Conservation (phyloP, 441 rosid species). For the Adansonia gregorii region DNA sequence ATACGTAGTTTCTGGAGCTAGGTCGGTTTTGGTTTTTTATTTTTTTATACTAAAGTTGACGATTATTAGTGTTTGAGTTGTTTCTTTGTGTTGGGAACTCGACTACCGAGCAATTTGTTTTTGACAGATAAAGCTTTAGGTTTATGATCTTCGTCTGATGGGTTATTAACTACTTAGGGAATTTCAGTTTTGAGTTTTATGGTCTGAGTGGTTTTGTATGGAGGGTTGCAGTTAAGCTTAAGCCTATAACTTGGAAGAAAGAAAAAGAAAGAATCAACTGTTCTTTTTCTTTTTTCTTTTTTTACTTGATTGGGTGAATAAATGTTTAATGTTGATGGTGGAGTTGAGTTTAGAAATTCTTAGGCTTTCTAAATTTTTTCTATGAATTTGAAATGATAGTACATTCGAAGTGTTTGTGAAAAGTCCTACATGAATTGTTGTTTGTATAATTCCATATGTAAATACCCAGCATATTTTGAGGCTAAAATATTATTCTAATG, state of each 20-base stretch:
- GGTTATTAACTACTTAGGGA: background rate
- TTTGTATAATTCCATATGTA: background rate
- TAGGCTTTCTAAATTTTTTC: background rate
- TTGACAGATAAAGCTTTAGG: background rate
- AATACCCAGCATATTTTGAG: background rate
- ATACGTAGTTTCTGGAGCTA: constrained; percentile 3
- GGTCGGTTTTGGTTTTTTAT: background rate
- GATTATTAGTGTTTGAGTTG: no score
- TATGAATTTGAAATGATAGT: background rate
- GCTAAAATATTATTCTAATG: background rate
- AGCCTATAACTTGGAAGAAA: background rate
- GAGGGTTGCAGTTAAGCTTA: background rate
- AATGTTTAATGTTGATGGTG: background rate
- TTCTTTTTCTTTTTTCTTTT: background rate
- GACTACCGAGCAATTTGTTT: background rate
- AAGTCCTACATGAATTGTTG: background rate
- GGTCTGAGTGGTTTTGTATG: background rate
- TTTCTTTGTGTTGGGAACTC: no score
- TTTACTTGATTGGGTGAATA: background rate
- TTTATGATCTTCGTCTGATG: background rate
- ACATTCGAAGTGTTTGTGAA: background rate
- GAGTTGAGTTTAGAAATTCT: background rate
- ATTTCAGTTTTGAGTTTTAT: background rate
- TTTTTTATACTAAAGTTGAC: background rate
- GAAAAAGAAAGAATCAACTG: background rate